Base-by-base conservation (phyloP, 2,329 filamentous ascomycete species). In the Elsinoe ampelina region DNA sequence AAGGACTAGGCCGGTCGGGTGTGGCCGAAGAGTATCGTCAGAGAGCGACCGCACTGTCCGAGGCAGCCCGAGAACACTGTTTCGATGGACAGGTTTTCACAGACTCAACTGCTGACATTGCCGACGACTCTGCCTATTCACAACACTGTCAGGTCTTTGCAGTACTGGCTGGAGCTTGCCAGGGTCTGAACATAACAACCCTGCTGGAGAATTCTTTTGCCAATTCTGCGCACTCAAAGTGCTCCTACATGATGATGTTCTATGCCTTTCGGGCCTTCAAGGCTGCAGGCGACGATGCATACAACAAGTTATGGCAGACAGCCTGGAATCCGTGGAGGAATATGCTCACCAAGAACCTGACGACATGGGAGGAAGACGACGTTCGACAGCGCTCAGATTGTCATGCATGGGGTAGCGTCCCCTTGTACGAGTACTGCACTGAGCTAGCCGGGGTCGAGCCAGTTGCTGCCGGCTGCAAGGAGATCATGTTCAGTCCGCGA, bases 371-470 rank as follows among this genome's bases (percentile, higher is more conserved):
- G 42, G 72, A 75, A 55, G 72, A 75, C 51, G 67, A 71, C 57
- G 72, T 75, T 4, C 62, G 68, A 2, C 71, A 73, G 58, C 66
- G 72, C 3, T 74, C 71, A 1, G 73, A 75, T 60, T 75, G 73
- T 51, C 72, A 75, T 63, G 72, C 72, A 1, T 75, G 71, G 73
- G 70, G 72, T 1, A 71, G 70, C 57, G 70, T 72, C 13, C 72
- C 72, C 0, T 63, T 75, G 3, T 74, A 74, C 52, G 72, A 74
- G 57, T 74, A 67, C 38, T 70, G 66, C 32, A 68, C 68, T 7
- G 72, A 74, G 60, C 8, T 75, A 34, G 61, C 72, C 58, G 66
- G 52, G 58, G 63, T 30, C 63, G 63, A 43, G 34, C 59, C 57
- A 32, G 3, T 55, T 17, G 52, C 52, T 12, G 57, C 65, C 50